Evolutionary conservation across 805 yeast genomes (phyloP), one percentile per base, ranked within the genome.

Genomic region (Ogataea nonfermentans): DNA sequence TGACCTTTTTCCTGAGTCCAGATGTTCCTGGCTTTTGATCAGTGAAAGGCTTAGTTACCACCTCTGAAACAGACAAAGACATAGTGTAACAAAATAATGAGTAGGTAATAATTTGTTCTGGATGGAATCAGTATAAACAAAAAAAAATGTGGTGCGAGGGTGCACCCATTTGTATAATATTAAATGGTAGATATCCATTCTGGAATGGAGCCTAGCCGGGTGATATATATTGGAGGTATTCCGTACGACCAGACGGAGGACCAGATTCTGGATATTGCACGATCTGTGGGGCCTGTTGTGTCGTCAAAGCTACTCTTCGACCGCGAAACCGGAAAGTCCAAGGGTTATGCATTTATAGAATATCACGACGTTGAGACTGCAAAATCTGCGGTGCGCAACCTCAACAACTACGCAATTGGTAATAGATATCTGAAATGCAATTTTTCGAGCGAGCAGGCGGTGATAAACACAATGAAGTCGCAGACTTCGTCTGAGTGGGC

Each of bases 11-110:
- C 57, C 99, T 78, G 34, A 91, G 78, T 16, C 99, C 99, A 6
- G 98, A 91, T 15, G 99, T 91, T 25, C 99, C 99, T 9, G 99
- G 98, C 62, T 90, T 93, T 63, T 91, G 99, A 67, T 90, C 99
- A 29, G 66, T 72, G 64, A 78, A 91, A 1, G 96, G 81, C 9
- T 74, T 78, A 15, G 98, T 90, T 26, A 74, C 58, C 29, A 86
- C 70, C 13, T 39, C 32, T 3, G 50, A 37, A 25, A 56, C 24
- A 4, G 42, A 9, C 24, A 40, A 49, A 8, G 52, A 32, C 56
- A 51, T 53, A 25, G 4, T 32, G 28, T n/a, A 12, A 32, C 9
- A 38, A 12, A 20, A 10, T 16, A 4, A 12, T 11, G 11, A 6
- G 15, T 19, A 10, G 22, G 8, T 19, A 19, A 19, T 19, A 6